Percentiles rank a stretch among this genome's conserved stretches.
Evolutionary conservation across 73 alveolate genomes (phyloP).

Genomic region (Paramecium primaurelia): DNA sequence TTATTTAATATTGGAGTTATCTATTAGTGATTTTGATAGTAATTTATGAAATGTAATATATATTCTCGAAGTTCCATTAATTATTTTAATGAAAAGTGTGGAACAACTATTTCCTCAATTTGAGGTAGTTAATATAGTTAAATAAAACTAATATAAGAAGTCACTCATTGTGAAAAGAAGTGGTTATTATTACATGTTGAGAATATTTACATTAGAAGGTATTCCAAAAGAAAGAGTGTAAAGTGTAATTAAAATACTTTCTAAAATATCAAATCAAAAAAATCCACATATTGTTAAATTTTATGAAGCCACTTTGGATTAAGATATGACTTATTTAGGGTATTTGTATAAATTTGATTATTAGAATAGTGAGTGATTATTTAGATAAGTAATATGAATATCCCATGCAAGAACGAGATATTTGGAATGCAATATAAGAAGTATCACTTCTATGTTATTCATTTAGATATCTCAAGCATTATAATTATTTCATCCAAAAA

Average conservation of each 20-base stretch:
- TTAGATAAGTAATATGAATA: not conserved
- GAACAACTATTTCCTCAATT: conserved; percentile 13
- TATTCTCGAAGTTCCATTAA: not conserved
- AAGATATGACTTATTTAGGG: conserved; percentile 42
- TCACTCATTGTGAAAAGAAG: not conserved
- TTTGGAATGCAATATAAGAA: not conserved
- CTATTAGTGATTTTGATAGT: too few species aligned
- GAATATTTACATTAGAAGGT: not conserved
- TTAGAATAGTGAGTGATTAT: conserved; percentile 17
- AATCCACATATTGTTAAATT: not conserved
- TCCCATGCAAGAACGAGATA: not conserved
- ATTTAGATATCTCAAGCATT: not conserved
- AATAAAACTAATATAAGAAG: not conserved
- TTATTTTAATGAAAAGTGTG: not conserved
- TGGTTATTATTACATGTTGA: conserved; percentile 6
- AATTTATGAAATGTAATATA: not conserved
- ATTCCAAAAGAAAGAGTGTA: not conserved
- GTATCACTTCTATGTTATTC: not conserved
- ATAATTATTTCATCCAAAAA: not conserved
- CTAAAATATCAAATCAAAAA: not conserved
- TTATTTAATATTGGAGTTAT: too few species aligned
- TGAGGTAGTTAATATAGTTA: not conserved
- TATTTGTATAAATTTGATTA: not conserved
- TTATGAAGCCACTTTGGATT: conserved; percentile 27
- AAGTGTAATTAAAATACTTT: not conserved